Evolutionary conservation across 805 yeast species (phyloP).

Genomic region (Starmerella stigmatis): DNA sequence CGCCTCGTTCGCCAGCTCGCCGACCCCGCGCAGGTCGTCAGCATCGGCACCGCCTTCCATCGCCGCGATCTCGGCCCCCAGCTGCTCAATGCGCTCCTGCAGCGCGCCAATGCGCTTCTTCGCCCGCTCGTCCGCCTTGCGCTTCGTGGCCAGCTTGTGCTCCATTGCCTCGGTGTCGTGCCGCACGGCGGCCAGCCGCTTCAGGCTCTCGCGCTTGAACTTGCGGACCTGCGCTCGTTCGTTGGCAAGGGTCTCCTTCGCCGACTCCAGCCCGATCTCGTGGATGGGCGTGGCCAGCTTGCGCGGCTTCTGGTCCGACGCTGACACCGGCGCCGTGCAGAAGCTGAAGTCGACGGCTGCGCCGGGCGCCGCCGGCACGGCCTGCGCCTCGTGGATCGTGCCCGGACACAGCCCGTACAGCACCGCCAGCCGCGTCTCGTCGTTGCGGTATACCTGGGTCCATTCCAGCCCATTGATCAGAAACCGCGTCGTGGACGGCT

Average conservation of each 20-base stretch:
- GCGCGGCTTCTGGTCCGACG: slow-evolving; percentile 9
- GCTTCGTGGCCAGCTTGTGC: slow-evolving; percentile 12
- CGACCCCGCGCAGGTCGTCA: not conserved
- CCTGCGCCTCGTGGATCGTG: slow-evolving; percentile 7
- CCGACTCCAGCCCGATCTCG: slow-evolving; percentile 6
- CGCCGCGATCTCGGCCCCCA: slow-evolving; percentile 9
- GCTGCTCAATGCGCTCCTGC: slow-evolving; percentile 17
- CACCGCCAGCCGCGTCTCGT: slow-evolving; percentile 6
- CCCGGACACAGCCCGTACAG: slow-evolving; percentile 9
- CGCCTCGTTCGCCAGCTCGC: slow-evolving; percentile 7
- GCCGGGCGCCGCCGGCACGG: not conserved
- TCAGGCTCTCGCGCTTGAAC: slow-evolving; percentile 13
- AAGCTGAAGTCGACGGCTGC: not conserved
- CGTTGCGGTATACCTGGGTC: slow-evolving; percentile 12
- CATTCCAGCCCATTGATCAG: slow-evolving; percentile 10
- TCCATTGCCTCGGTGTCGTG: slow-evolving; percentile 14
- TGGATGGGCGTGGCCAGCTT: slow-evolving; percentile 2
- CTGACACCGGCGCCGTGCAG: slow-evolving; percentile 5
- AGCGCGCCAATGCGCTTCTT: slow-evolving; percentile 17
- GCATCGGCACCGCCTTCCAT: not conserved
- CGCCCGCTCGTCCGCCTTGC: slow-evolving; percentile 18
- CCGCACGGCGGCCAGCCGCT: slow-evolving; percentile 8
- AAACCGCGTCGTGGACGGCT: slow-evolving; percentile 1
- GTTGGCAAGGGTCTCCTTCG: slow-evolving; percentile 1
- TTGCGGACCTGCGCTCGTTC: slow-evolving; percentile 13